phyloP scores from a whole-genome alignment of 352 stramenopile species.

The Halophytophthora batemanensis region DNA sequence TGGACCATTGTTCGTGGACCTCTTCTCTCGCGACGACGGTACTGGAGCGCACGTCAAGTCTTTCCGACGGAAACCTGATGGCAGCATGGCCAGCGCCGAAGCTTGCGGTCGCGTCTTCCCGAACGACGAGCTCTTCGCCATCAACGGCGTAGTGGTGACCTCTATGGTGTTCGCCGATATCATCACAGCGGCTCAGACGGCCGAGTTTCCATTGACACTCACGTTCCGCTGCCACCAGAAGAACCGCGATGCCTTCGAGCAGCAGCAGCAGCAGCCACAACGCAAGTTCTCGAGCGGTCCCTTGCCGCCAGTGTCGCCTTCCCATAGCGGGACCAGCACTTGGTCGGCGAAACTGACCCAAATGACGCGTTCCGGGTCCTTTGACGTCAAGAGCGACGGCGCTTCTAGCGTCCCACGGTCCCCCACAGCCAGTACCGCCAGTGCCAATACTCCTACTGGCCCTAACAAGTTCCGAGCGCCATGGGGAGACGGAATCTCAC shows the following conservation, averaged over 20 bases:
- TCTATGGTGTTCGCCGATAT: slow-evolving; percentile 60
- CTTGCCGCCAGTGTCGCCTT: slow-evolving; percentile 37
- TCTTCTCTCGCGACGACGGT: slow-evolving; percentile 70
- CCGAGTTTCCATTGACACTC: slow-evolving; percentile 64
- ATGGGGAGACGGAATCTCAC: slow-evolving; percentile 40
- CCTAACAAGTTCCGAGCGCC: slow-evolving; percentile 30
- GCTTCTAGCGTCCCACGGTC: slow-evolving; percentile 11
- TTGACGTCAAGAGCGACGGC: slow-evolving; percentile 41
- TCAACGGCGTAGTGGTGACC: slow-evolving; percentile 60
- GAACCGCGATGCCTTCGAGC: slow-evolving; percentile 18
- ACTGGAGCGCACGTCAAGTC: slow-evolving; percentile 69
- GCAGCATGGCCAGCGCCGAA: slow-evolving; percentile 50
- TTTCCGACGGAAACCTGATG: slow-evolving; percentile 63
- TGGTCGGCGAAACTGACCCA: slow-evolving; percentile 50
- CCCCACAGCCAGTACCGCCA: slow-evolving; percentile 12
- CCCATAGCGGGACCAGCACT: slow-evolving; percentile 15
- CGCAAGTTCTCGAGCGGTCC: slow-evolving; percentile 21
- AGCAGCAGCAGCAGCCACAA: slow-evolving; percentile 9
- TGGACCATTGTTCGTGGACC: slow-evolving; percentile 63
- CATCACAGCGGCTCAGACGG: slow-evolving; percentile 59
- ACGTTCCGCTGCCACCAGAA: slow-evolving; percentile 48
- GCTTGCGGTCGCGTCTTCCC: slow-evolving; percentile 49
- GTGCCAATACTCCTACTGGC: slow-evolving; percentile 20
- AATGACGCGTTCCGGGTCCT: slow-evolving; percentile 54
- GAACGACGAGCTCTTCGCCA: slow-evolving; percentile 65